Base-by-base conservation (phyloP, 345 rosid species). In the Citrus mangshanensis region DNA sequence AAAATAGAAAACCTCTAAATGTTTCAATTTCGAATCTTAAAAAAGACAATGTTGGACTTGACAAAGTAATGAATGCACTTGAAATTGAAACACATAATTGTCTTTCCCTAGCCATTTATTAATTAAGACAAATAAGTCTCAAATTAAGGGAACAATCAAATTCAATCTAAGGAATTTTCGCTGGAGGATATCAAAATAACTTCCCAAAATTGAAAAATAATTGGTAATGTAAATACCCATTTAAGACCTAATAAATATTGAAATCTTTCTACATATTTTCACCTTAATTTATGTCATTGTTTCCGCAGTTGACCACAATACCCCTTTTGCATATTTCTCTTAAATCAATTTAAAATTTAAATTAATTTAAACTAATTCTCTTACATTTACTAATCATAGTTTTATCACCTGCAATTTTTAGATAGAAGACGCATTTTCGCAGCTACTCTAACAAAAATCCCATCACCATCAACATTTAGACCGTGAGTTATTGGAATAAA, bases 201-300 rank as follows among this genome's bases (percentile, higher is more conserved):
- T 70, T 64, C 14, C 67, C 63, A 38, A 60, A 67, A 35, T 37
- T 54, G 30, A 51, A 58, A 75, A 55, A 56, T 21, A 22, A 64
- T 5, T 27, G 18, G 18, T 5, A 46, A 27, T 34, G 54, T 76
- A 38, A 77, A 76, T 75, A 32, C 34, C 74, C 82, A 81, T 63
- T 79, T 78, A 86, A 46, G 18, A 21, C 68, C 42, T 49, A 72
- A 70, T 76, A 80, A 84, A 80, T 68, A 68, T 42, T 25, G 51
- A 32, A 77, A 78, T 66, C 78, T 55, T 73, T 73, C 22, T 51
- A 71, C 34, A 49, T 38, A n/a, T 76, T 51, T 54, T 10, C 32
- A 22, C n/a, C 77, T 35, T 9, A 42, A 76, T 79, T 76, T 74
- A 14, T 75, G 27, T 21, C 49, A 58, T 5, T 28, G 30, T 68